A percentile compares a stretch with the other conserved stretches of the same genome.
phyloP scores from a whole-genome alignment of 1,284 basidiomycete species.

The Cryptococcus hybrid region DNA sequence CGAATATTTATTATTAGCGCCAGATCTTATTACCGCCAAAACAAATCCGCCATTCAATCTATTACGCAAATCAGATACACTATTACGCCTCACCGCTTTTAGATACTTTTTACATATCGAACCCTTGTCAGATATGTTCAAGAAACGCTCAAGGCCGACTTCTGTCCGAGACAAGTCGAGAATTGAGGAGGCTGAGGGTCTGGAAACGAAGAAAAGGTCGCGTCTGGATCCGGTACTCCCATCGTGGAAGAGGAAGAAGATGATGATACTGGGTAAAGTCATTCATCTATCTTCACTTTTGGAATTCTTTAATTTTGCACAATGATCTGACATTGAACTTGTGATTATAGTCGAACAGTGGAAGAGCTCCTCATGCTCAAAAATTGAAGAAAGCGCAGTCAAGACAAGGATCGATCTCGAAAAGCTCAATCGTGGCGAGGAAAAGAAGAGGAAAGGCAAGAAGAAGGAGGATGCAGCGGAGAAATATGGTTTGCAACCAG shows the following conservation, averaged over 20 bases:
- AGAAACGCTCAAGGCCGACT: conserved; percentile 50
- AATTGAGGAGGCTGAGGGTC: conserved; percentile 8
- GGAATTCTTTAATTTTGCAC: not conserved
- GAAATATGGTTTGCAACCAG: conserved; percentile 56
- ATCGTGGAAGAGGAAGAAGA: conserved; percentile 5
- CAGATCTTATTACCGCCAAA: too few species aligned
- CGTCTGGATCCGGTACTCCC: conserved; percentile 4
- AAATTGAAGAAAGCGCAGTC: conserved; percentile 60
- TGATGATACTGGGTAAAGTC: conserved; percentile 4
- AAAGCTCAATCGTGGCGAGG: conserved; percentile 74
- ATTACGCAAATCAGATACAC: not conserved
- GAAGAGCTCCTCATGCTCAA: conserved; percentile 83
- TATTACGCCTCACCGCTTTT: not conserved
- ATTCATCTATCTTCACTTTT: not conserved
- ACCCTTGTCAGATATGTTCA: conserved; percentile 42
- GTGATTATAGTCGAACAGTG: conserved; percentile 51
- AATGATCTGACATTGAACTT: not conserved
- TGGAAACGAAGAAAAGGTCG: conserved; percentile 3
- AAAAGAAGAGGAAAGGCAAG: conserved; percentile 6
- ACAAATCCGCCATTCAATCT: not conserved
- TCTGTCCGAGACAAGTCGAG: conserved; percentile 38
- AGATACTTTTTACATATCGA: conserved; percentile 1
- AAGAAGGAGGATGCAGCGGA: conserved; percentile 34
- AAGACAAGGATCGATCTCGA: conserved; percentile 75
- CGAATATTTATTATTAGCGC: not conserved